phyloP scores from a whole-genome alignment of 2,329 filamentous ascomycete genomes.

The Cercospora zeae-maydis region DNA sequence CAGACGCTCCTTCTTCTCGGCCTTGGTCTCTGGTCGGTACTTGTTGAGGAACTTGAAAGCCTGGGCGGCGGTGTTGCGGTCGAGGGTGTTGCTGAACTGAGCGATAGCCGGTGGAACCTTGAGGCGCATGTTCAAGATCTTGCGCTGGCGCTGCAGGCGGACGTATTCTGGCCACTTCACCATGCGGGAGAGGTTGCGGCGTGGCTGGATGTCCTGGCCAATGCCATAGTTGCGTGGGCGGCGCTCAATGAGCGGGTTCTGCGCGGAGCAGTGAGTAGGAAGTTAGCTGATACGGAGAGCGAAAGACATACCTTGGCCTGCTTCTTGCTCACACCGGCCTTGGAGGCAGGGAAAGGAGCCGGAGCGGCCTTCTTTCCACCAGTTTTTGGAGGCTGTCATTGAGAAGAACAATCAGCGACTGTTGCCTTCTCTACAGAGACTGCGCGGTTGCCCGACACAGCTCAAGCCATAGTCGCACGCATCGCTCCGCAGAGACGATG shows the following conservation, averaged over 20 bases:
- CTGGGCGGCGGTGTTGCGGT: slow-evolving; percentile 95
- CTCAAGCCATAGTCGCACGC: slow-evolving; percentile 51
- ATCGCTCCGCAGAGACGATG: slow-evolving; percentile 27
- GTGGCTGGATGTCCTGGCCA: slow-evolving; percentile 97
- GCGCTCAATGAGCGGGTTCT: slow-evolving; percentile 99
- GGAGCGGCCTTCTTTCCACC: slow-evolving; percentile 93
- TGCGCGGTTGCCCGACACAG: slow-evolving; percentile 44
- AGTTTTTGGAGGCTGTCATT: slow-evolving; percentile 98
- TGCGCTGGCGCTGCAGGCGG: slow-evolving; percentile 88
- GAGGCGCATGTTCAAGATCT: slow-evolving; percentile 97
- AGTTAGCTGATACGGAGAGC: background rate
- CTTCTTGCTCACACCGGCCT: slow-evolving; percentile 86
- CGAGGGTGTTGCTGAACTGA: slow-evolving; percentile 96
- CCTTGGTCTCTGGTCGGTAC: slow-evolving; percentile 99
- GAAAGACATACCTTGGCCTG: slow-evolving; percentile 76
- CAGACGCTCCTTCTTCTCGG: slow-evolving; percentile 99
- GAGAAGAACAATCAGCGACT: slow-evolving; percentile 98
- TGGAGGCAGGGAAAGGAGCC: slow-evolving; percentile 92
- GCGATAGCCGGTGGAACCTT: slow-evolving; percentile 97
- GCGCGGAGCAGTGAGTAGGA: slow-evolving; percentile 19
- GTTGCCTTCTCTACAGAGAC: slow-evolving; percentile 89
- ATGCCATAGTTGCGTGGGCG: slow-evolving; percentile 96
- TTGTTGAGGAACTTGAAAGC: slow-evolving; percentile 99
- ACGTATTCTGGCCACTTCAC: slow-evolving; percentile 99
- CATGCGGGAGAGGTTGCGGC: slow-evolving; percentile 94